Base-by-base conservation (phyloP, 768 basidiomycete genomes). In the Boletus huronensis region DNA sequence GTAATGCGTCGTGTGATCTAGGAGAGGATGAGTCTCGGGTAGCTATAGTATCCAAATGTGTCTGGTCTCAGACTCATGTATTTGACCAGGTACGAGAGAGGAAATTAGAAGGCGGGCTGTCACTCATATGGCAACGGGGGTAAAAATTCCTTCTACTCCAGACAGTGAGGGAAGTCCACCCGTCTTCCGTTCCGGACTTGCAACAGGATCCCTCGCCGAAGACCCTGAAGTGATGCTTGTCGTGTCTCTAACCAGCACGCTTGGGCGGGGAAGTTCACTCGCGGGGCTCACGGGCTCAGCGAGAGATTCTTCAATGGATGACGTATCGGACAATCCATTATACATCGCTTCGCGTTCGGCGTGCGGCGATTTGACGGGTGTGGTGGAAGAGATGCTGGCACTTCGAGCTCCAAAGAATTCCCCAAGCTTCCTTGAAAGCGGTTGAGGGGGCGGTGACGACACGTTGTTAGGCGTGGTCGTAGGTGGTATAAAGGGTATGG, bases 381-480 rank as follows among this genome's bases (percentile, higher is more conserved):
- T 66, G 0, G 70, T 71, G 14, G 82, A 84, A 17, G 83, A 78
- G 38, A 79, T 69, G 62, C 81, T 84, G 7, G 65, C 69, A 48
- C 55, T 64, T 55, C 84, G 75, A 28, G 83, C 75, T 52, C 79
- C 74, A 65, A 90, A 90, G 68, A 90, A 83, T 9, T 83, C 84
- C 5, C 87, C 86, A 41, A 91, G 62, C 72, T 87, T 90, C 62
- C 79, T 78, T 32, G 82, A 70, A n/a, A 84, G 72, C 1, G 82
- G 82, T 17, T 77, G 74, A 23, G 74, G 62, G 53, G 75, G 64
- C 29, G 64, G 59, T 48, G 63, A 61, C 29, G 64, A 54, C 47
- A 54, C 34, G 38, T 48, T 46, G 49, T 66, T 43, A 48, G 73
- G 57, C 38, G 63, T 58, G 19, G 58, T 45, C 23, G 57, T 46